These are phyloP conservation scores for Vicia faba DNA, from an alignment of 306 rosid species.

Conservation along the genomic window DNA sequence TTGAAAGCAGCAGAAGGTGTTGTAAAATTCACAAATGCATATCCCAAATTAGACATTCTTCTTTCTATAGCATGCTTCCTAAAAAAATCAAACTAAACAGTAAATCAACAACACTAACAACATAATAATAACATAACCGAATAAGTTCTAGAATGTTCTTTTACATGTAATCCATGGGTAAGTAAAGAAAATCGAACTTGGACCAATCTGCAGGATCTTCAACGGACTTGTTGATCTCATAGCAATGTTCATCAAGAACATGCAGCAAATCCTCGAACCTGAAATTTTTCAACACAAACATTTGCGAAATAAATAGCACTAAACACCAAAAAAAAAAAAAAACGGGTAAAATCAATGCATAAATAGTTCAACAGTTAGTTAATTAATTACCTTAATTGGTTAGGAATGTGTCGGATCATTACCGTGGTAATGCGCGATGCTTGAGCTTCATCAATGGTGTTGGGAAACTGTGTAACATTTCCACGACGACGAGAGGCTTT, in stretches of 20 bases:
- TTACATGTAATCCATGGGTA: slow-evolving; percentile 54
- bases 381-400: slow-evolving; percentile 17
- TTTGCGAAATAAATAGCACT: background rate
- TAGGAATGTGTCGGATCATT: slow-evolving; percentile 41
- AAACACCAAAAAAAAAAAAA: background rate
- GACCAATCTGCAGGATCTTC: background rate
- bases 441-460: slow-evolving; percentile 1
- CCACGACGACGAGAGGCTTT: background rate
- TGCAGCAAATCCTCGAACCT: background rate
- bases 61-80: background rate
- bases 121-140: background rate
- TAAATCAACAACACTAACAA: background rate
- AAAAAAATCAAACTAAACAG: background rate
- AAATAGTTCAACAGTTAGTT: too few species aligned
- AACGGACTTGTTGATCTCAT: background rate
- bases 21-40: slow-evolving; percentile 38
- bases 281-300: background rate
- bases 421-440: slow-evolving; percentile 6
- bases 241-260: background rate
- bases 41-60: background rate
- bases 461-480: slow-evolving; percentile 2
- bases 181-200: slow-evolving; percentile 50
- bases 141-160: background rate
- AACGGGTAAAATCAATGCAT: background rate
- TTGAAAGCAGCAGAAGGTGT: slow-evolving; percentile 40